Base-by-base conservation (phyloP, 1,139 yeast species). In the Pichia terricola region DNA sequence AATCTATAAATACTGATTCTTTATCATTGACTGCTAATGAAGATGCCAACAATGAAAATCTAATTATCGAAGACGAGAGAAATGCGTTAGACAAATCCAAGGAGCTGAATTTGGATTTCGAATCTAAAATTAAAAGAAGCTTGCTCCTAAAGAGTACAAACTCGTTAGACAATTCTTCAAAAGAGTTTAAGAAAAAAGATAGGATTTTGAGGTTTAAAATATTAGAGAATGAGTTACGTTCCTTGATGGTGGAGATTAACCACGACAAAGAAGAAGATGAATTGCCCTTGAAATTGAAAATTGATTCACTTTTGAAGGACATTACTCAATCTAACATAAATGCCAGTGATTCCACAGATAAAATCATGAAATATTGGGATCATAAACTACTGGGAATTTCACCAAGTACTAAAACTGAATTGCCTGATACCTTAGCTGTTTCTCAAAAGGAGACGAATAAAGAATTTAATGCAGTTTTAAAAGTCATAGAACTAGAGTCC, bases 291-390 rank as follows among this genome's bases (percentile, higher is more conserved):
- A 26, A 26, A 4, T 27, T 38, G 5, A 49, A 51, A 6, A 34
- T 51, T 2, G 45, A 45, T 3, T 35, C 38, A 2, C 22, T 54
- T 5, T 28, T 49, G 5, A 26, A 36, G 5, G 50, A 48, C 5
- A 31, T 53, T 4, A 30, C 33, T 8, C 8, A 30, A 30, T 8
- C 10, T 8, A 8, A 8, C 8, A 11, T 8, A 8, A 30, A 30
- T 30, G 22, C 11, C 2, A 38, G 42, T 8, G 38, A 37, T 4
- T 11, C 35, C 5, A 32, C 41, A 3, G 34, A 38, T 35, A 35
- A 40, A n/a, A 46, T 50, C 41, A 11, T 52, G 5, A n/a, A 28
- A 27, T 45, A 42, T 37, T 53, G 56, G 56, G 46, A 42, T 25
- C 35, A 41, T 2, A 40, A 37, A 28, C 41, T 45, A n/a, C 4